phyloP scores from a whole-genome alignment of 2,329 filamentous ascomycete genomes.

The Arthrobotrys sphaeroides region DNA sequence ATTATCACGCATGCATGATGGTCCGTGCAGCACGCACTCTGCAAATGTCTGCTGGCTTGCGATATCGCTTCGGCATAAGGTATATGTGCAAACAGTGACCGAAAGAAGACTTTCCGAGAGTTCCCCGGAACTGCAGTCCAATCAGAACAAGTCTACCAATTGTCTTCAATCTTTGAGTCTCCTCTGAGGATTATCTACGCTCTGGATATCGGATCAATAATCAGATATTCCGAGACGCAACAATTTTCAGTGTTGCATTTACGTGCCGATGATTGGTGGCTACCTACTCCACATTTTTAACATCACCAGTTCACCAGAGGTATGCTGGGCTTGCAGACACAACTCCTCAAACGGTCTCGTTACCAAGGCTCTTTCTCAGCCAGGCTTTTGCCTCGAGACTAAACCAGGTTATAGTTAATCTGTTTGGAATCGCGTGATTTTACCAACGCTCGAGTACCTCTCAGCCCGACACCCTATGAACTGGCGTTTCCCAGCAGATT shows the following conservation, averaged over 20 bases:
- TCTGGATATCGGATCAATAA: constrained; percentile 1
- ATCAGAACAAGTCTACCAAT: neutral
- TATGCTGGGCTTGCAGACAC: no score
- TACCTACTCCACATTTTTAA: neutral
- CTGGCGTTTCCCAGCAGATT: neutral
- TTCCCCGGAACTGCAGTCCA: neutral
- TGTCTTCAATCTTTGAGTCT: neutral
- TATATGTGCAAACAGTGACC: neutral
- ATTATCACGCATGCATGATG: constrained; percentile 45
- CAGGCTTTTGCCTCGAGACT: no score
- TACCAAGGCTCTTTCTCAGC: no score
- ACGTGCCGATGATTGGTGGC: neutral
- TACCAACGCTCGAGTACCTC: neutral
- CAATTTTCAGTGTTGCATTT: neutral
- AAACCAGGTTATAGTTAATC: neutral
- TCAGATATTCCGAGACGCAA: constrained; percentile 3
- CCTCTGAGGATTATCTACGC: neutral
- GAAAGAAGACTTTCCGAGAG: neutral
- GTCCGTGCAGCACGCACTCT: constrained; percentile 39
- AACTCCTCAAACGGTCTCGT: no score
- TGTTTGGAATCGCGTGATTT: constrained; percentile 3
- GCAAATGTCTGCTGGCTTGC: constrained; percentile 5
- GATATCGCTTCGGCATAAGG: constrained; percentile 35
- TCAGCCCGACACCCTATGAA: neutral
- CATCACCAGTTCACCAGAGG: neutral